Conservation (phyloP, 192 early-diverging fungal genomes). For the Pecoramyces ruminantium region DNA sequence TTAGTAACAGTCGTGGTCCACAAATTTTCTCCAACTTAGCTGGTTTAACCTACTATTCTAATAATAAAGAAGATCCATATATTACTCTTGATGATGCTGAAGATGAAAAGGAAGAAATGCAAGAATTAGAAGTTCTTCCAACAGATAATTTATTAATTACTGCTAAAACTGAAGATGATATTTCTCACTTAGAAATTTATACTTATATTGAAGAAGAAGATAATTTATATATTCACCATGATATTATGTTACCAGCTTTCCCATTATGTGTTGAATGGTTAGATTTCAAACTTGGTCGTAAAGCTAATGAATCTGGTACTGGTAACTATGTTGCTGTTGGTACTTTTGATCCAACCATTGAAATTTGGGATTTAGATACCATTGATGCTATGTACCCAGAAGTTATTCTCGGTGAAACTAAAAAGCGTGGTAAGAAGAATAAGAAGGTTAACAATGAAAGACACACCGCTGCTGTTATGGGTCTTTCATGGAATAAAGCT, state of each 20-base stretch:
- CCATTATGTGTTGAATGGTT: constrained; percentile 93
- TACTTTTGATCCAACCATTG: constrained; percentile 90
- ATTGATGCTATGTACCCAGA: constrained; percentile 85
- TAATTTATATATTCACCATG: constrained; percentile 95
- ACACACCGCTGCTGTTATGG: constrained; percentile 92
- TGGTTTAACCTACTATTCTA: constrained; percentile 68
- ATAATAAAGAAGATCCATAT: constrained; percentile 72
- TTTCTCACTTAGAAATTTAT: constrained; percentile 88
- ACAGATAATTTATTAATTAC: constrained; percentile 79
- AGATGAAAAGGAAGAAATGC: constrained; percentile 68
- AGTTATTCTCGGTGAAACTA: constrained; percentile 59
- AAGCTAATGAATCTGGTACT: constrained; percentile 13
- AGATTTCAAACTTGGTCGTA: constrained; percentile 67
- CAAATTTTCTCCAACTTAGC: constrained; percentile 74
- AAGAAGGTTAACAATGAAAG: constrained; percentile 50
- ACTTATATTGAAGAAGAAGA: constrained; percentile 60
- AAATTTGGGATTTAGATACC: constrained; percentile 94
- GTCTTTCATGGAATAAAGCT: constrained; percentile 78
- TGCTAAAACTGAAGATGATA: constrained; percentile 91
- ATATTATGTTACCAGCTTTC: constrained; percentile 92
- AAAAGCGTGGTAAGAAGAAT: constrained; percentile 27
- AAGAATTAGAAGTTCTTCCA: constrained; percentile 56
- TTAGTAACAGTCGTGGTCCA: constrained; percentile 14
- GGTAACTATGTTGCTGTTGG: constrained; percentile 93
- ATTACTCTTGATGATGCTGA: constrained; percentile 49